Evolutionary conservation across 2,329 filamentous ascomycete genomes (phyloP), one percentile per base, ranked within the genome.

Genomic region (Dryadomyces quercus-mongolicae): DNA sequence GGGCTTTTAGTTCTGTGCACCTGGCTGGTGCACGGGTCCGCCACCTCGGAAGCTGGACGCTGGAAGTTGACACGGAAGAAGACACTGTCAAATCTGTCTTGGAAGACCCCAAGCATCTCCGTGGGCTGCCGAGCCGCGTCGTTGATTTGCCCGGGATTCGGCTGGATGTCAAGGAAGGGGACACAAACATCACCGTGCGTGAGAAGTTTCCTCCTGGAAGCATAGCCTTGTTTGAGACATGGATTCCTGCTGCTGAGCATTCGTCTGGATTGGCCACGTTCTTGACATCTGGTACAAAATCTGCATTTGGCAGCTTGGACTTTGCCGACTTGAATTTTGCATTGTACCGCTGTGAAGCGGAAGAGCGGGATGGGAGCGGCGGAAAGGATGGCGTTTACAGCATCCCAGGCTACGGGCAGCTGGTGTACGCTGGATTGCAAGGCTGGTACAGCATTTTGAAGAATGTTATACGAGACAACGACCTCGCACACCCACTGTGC

Each of bases 361-460:
- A 98, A 67, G 94, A 82, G 68, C 80, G 81, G 49, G 89, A 93
- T 61, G 81, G 80, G 7, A 95, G 86, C 59, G 78, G 77, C 52
- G 88, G 89, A 4, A 77, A 80, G 56, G 88, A 96, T 65, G 92
- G 93, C n/a, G 84, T 84, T 9, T 98, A 97, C 70, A 80, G 84
- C 52, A 85, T 98, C 59, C 93, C 93, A 1, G 84, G 84, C 1
- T 75, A 90, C 64, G 92, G 91, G 2, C 82, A 86, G 56, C 77
- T 96, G 45, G 88, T 96, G 2, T 98, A 97, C 67, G 92, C 92
- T 57, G 93, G 93, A 57, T 76, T 98, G n/a, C 93, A 98, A 67
- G 94, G 94, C 42, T 98, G 93, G 92, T 95, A 92, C 90, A 96
- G 90, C 66, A 74, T 95, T 1, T 72, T 98, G 45, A 85, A 89